These are phyloP conservation scores for Solanum chaucha DNA, from an alignment of 257 asterid species.

Conservation along the genomic window DNA sequence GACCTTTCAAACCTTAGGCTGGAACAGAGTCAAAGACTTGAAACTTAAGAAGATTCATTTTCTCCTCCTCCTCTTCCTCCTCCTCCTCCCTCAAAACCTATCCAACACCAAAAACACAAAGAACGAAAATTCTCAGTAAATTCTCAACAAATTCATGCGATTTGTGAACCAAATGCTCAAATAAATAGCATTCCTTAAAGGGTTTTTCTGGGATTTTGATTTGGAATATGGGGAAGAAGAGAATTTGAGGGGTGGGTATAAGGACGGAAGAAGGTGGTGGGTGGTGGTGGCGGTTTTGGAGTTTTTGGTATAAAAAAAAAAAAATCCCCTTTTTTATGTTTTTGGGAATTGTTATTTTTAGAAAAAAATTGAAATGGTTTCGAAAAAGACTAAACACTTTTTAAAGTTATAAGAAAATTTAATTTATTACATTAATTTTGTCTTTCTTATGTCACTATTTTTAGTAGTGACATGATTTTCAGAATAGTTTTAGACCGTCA, in stretches of 20 bases:
- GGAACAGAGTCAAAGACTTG: conserved; percentile 48
- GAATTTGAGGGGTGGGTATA: conserved; percentile 3
- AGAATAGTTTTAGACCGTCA: neutral
- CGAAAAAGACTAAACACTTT: conserved; percentile 8
- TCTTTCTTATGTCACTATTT: conserved; percentile 7
- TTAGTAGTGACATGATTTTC: neutral
- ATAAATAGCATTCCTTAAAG: neutral
- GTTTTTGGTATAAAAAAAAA: conserved; percentile 1
- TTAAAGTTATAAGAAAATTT: neutral
- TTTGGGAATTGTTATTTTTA: neutral
- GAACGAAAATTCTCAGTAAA: neutral
- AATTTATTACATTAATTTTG: neutral
- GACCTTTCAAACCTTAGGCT: conserved; percentile 25
- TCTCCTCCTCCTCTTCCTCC: neutral
- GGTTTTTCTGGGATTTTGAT: conserved; percentile 32
- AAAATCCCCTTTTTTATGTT: neutral
- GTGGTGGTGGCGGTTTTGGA: conserved; percentile 34
- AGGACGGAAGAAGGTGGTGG: neutral
- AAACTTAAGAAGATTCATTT: conserved; percentile 39
- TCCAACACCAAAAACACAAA: neutral
- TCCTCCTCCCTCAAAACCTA: neutral
- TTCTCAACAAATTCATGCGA: neutral
- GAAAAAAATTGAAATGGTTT: conserved; percentile 23
- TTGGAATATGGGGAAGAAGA: neutral
- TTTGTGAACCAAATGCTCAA: neutral